Evolutionary conservation across 768 basidiomycete genomes (phyloP).

Genomic region (Inosperma sp.): DNA sequence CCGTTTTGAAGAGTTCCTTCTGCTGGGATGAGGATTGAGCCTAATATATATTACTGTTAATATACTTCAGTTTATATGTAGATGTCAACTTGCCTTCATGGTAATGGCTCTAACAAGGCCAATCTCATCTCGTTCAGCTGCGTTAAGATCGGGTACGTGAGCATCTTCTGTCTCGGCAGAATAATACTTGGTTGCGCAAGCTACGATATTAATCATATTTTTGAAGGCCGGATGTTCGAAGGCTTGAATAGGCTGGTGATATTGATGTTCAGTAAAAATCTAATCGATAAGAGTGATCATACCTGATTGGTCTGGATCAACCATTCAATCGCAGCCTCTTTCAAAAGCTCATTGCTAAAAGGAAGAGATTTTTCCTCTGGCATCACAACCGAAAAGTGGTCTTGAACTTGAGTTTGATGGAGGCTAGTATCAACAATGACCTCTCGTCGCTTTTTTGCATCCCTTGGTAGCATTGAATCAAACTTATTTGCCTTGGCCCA

Average conservation of each 20-base stretch:
- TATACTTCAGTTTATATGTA: not conserved
- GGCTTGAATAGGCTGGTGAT: slow-evolving; percentile 4
- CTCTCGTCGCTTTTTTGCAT: slow-evolving; percentile 2
- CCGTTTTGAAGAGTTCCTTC: slow-evolving; percentile 11
- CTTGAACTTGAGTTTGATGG: slow-evolving; percentile 9
- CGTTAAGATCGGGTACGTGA: not conserved
- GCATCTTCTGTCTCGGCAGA: not conserved
- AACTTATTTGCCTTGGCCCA: slow-evolving; percentile 17
- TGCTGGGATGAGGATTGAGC: slow-evolving; percentile 12
- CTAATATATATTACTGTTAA: not conserved
- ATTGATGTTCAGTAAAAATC: not conserved
- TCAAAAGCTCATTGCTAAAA: slow-evolving; percentile 5
- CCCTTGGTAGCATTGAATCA: slow-evolving; percentile 16
- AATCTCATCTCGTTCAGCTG: slow-evolving; percentile 23
- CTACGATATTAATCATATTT: slow-evolving; percentile 3
- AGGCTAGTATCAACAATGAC: not conserved
- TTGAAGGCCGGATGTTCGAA: slow-evolving; percentile 9
- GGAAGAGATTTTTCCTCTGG: not conserved
- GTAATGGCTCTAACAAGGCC: slow-evolving; percentile 24
- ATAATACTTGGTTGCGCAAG: not conserved
- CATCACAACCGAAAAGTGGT: slow-evolving; percentile 5
- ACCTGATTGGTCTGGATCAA: slow-evolving; percentile 11
- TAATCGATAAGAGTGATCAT: not conserved
- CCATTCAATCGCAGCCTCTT: slow-evolving; percentile 12
- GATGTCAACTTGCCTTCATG: slow-evolving; percentile 18